Conservation (phyloP, 2,329 filamentous ascomycete genomes). For the Laburnicola sp. region DNA sequence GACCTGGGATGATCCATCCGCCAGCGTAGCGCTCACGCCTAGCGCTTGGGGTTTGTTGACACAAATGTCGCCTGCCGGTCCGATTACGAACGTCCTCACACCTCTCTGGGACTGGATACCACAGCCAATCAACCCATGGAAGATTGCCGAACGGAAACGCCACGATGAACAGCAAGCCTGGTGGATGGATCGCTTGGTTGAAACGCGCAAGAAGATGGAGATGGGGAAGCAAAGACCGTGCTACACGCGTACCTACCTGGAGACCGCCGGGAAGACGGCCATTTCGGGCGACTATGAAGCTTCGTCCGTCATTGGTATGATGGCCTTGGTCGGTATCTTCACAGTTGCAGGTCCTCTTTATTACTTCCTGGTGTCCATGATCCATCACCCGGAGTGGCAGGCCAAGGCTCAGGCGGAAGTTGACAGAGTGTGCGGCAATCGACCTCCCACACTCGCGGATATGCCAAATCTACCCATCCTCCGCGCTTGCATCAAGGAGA, state of each 20-base stretch:
- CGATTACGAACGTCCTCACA: conserved; percentile 60
- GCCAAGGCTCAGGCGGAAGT: conserved; percentile 40
- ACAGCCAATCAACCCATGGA: conserved; percentile 57
- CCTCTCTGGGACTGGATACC: conserved; percentile 58
- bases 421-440: conserved; percentile 31
- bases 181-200: conserved; percentile 55
- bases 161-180: conserved; percentile 58
- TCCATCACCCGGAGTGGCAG: conserved; percentile 44
- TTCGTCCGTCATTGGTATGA: conserved; percentile 46
- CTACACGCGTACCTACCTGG: conserved; percentile 39
- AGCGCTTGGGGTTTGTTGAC: conserved; percentile 60
- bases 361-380: conserved; percentile 44
- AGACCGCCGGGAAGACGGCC: conserved; percentile 46
- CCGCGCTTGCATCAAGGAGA: conserved; percentile 53
- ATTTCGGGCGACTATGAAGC: conserved; percentile 45
- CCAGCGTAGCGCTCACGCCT: conserved; percentile 54
- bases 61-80: conserved; percentile 62
- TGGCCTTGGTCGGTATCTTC: conserved; percentile 46
- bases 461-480: conserved; percentile 49
- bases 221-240: conserved; percentile 38
- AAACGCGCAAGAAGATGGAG: conserved; percentile 39
- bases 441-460: conserved; percentile 41
- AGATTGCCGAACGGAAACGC: conserved; percentile 55
- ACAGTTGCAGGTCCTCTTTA: conserved; percentile 45
- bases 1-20: conserved; percentile 57